Evolutionary conservation across 139 green algal genomes (phyloP).

Genomic region (Chlorella sp.): DNA sequence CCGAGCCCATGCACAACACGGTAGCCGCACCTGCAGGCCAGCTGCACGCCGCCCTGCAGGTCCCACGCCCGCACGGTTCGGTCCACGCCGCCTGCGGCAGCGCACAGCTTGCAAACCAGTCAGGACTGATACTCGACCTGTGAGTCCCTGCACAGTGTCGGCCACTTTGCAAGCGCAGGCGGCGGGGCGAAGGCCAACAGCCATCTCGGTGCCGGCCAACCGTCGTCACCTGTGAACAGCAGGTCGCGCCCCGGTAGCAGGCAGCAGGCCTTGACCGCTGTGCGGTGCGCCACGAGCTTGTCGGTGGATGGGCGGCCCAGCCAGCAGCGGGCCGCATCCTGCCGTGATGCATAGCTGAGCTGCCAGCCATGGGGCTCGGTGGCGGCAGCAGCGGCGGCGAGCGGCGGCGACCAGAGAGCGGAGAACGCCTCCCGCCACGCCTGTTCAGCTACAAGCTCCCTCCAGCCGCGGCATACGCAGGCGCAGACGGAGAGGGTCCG

Average conservation of each 20-base stretch:
- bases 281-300: constrained; percentile 60
- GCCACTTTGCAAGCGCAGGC: neutral
- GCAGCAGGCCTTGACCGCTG: constrained; percentile 48
- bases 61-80: constrained; percentile 76
- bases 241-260: constrained; percentile 62
- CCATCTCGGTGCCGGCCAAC: no score
- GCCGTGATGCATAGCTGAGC: neutral
- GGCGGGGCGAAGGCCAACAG: neutral
- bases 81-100: constrained; percentile 69
- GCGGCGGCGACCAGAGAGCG: neutral
- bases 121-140: no score
- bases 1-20: no score
- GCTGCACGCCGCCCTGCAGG: constrained; percentile 60
- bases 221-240: constrained; percentile 63
- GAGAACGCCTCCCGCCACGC: neutral
- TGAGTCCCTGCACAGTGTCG: no score
- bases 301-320: constrained; percentile 57
- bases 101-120: no score
- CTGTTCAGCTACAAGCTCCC: neutral
- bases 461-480: neutral
- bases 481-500: neutral
- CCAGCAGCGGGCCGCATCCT: constrained; percentile 28
- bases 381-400: neutral
- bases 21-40: constrained; percentile 34
- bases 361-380: neutral